A percentile compares a stretch with the other conserved stretches of the same genome.
Conservation (phyloP, 768 basidiomycete species). For the Tephrocybe sp. region DNA sequence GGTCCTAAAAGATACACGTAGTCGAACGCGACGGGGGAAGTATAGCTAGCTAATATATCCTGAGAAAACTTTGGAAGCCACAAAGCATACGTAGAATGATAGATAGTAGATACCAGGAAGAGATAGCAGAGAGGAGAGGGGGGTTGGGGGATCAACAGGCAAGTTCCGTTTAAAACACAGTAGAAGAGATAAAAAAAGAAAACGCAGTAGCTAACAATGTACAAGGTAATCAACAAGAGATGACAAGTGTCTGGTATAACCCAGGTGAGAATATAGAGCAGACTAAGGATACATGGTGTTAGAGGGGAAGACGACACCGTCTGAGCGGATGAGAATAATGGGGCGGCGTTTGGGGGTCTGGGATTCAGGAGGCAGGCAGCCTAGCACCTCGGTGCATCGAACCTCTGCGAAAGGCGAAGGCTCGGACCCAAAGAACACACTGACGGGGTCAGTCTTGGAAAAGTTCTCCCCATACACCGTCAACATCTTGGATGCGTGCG, state of each 20-base stretch:
- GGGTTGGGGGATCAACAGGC: constrained; percentile 17
- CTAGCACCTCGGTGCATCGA: constrained; percentile 81
- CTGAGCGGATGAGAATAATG: constrained; percentile 76
- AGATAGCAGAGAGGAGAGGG: constrained; percentile 11
- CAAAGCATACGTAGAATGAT: constrained; percentile 16
- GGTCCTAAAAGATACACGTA: constrained; percentile 14
- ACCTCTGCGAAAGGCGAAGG: constrained; percentile 87
- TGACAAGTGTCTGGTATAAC: neutral
- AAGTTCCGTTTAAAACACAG: constrained; percentile 26
- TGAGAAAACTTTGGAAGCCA: constrained; percentile 14
- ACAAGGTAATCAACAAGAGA: constrained; percentile 12
- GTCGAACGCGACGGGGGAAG: constrained; percentile 6
- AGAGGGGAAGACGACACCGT: constrained; percentile 87
- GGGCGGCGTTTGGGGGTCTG: constrained; percentile 69
- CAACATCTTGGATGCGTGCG: constrained; percentile 75
- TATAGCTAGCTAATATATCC: constrained; percentile 14
- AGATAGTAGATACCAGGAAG: constrained; percentile 12
- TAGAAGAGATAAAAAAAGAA: constrained; percentile 13
- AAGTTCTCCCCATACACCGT: constrained; percentile 91
- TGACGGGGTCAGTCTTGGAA: constrained; percentile 75
- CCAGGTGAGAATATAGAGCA: constrained; percentile 12
- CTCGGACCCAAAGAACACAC: constrained; percentile 84
- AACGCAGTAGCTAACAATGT: constrained; percentile 17
- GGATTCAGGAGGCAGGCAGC: constrained; percentile 75
- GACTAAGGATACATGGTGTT: constrained; percentile 75